These are phyloP conservation scores for Cryptococcus maquisensis DNA, from an alignment of 1,284 basidiomycete genomes.

Conservation along the genomic window DNA sequence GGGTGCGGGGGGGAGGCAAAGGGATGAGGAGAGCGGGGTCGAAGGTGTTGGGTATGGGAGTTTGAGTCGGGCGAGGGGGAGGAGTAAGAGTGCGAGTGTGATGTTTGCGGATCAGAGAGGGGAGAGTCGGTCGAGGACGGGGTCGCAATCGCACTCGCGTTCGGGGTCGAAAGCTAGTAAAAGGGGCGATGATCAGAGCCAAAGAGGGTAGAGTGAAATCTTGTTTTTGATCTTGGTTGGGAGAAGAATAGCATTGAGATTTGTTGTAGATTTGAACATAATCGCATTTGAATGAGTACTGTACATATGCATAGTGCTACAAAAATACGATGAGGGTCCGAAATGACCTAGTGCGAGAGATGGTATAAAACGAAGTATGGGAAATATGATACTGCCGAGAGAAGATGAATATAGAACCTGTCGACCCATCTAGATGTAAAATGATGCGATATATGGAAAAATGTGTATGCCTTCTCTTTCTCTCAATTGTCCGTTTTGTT, in stretches of 20 bases:
- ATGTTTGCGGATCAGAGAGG: background rate
- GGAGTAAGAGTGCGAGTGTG: background rate
- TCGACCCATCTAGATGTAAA: background rate
- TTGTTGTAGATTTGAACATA: no score
- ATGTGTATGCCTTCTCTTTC: background rate
- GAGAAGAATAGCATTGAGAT: no score
- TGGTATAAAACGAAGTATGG: no score
- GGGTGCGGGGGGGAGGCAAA: background rate
- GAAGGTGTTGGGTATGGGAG: conserved; percentile 7
- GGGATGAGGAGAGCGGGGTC: conserved; percentile 15
- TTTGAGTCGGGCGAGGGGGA: conserved; percentile 8
- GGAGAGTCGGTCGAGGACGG: background rate
- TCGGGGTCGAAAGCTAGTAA: background rate
- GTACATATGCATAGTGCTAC: no score
- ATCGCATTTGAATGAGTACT: no score
- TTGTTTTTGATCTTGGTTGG: background rate
- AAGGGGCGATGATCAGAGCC: background rate
- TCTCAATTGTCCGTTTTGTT: background rate
- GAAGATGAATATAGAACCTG: background rate
- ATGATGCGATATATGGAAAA: background rate
- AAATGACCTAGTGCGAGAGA: no score
- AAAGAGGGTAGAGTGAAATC: background rate
- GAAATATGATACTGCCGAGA: background rate
- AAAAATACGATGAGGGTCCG: no score
- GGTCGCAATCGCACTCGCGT: background rate